phyloP scores from a whole-genome alignment of 768 basidiomycete species.

The Phaffia australis region DNA sequence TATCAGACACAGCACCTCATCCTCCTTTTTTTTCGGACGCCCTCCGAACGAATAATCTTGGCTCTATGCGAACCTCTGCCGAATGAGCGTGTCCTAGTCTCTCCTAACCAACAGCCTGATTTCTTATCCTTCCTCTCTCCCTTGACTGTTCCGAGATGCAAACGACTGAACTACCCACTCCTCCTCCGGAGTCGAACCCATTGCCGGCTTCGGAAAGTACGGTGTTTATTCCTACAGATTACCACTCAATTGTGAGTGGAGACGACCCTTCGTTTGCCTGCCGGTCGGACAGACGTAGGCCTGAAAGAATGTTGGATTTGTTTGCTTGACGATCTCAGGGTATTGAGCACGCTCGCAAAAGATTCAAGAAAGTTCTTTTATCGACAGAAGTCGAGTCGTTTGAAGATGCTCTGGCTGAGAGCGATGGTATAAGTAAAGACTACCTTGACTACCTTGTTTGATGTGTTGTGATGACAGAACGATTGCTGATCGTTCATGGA shows the following conservation, averaged over 20 bases:
- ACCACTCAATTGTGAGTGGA: background rate
- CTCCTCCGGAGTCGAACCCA: too few relatives aligned
- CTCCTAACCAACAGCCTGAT: too few relatives aligned
- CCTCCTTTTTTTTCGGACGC: too few relatives aligned
- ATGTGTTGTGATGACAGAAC: background rate
- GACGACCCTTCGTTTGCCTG: background rate
- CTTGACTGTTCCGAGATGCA: too few relatives aligned
- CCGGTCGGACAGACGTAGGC: background rate
- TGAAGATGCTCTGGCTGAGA: background rate
- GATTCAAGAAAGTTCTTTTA: slow-evolving; percentile 3
- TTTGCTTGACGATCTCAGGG: background rate
- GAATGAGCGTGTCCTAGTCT: too few relatives aligned
- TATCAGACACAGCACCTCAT: too few relatives aligned
- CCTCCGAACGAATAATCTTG: too few relatives aligned
- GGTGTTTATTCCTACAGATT: background rate
- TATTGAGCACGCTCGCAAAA: background rate
- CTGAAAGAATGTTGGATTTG: background rate
- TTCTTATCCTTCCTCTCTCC: too few relatives aligned
- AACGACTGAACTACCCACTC: too few relatives aligned
- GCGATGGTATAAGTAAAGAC: background rate
- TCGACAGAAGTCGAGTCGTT: background rate
- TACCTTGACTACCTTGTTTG: background rate
- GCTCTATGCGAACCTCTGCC: too few relatives aligned
- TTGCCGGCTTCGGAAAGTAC: background rate
- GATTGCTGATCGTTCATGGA: background rate